These are phyloP conservation scores for Alternaria sp. DNA, from an alignment of 2,329 filamentous ascomycete species.

Conservation along the genomic window DNA sequence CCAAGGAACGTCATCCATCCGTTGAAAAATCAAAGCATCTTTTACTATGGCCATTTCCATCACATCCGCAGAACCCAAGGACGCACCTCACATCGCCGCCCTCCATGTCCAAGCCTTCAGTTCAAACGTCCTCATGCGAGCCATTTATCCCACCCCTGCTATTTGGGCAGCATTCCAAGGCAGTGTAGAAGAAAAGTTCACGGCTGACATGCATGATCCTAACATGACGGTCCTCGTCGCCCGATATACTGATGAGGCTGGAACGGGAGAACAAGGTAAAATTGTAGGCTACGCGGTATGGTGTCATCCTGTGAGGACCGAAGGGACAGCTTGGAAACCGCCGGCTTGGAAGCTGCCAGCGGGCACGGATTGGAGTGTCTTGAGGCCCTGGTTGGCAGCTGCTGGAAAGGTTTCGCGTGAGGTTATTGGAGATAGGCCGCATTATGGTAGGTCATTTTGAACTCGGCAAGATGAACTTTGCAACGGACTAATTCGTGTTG, in stretches of 20 bases:
- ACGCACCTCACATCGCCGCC: constrained; percentile 8
- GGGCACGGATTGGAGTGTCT: constrained; percentile 13
- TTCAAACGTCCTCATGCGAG: constrained; percentile 15
- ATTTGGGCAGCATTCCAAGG: constrained; percentile 12
- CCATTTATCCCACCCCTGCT: constrained; percentile 15
- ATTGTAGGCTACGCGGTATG: constrained; percentile 16
- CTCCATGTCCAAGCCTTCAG: constrained; percentile 16
- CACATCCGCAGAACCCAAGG: constrained; percentile 1
- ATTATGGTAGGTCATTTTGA: constrained; percentile 12
- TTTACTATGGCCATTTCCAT: not conserved
- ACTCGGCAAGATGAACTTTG: too few relatives aligned
- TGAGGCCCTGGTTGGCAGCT: constrained; percentile 12
- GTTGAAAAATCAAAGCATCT: not conserved
- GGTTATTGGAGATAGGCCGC: constrained; percentile 11
- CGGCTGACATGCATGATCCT: constrained; percentile 11
- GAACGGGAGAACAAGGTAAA: not conserved
- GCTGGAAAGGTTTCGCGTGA: constrained; percentile 3
- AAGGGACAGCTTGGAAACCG: not conserved
- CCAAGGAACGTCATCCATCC: not conserved
- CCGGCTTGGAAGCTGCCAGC: constrained; percentile 14
- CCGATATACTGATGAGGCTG: not conserved
- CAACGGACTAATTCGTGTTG: not conserved
- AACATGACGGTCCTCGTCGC: constrained; percentile 15
- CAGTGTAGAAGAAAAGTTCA: constrained; percentile 10
- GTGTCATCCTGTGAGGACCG: constrained; percentile 2